These are phyloP conservation scores for Suillus tomentosus DNA, from an alignment of 768 basidiomycete genomes.

Conservation along the genomic window DNA sequence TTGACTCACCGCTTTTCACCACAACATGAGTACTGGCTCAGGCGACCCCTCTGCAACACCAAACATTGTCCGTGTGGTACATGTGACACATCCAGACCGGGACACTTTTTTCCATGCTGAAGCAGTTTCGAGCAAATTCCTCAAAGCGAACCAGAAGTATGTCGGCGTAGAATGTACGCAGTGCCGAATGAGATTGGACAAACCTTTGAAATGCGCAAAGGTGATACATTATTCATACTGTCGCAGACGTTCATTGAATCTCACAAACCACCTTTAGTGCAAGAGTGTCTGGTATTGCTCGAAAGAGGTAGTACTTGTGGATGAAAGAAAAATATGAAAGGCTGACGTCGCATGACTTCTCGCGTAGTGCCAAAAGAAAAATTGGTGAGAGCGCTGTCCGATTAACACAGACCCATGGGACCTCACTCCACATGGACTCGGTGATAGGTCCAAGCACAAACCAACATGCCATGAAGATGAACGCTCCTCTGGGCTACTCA, in stretches of 20 bases:
- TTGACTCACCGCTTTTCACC: not conserved
- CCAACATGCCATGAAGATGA: not conserved
- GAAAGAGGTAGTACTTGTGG: not conserved
- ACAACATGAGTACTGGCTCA: not conserved
- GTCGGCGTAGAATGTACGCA: not conserved
- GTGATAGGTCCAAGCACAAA: not conserved
- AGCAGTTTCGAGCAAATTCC: not conserved
- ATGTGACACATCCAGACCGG: not conserved
- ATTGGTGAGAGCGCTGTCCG: not conserved
- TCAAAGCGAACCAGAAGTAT: not conserved
- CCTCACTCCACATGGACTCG: not conserved
- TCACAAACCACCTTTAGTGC: not conserved
- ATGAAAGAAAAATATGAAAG: not conserved
- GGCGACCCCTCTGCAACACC: not conserved
- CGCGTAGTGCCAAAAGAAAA: not conserved
- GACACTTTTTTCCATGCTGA: not conserved
- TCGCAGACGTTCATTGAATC: not conserved
- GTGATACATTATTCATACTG: not conserved
- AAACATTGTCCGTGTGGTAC: not conserved
- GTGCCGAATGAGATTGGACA: not conserved
- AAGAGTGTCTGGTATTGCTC: constrained; percentile 3
- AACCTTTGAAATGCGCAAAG: not conserved
- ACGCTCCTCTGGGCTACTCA: not conserved
- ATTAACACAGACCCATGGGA: not conserved
- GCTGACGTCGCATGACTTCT: not conserved